Base-by-base conservation (phyloP, 306 rosid species). In the Boehmeria nivea region DNA sequence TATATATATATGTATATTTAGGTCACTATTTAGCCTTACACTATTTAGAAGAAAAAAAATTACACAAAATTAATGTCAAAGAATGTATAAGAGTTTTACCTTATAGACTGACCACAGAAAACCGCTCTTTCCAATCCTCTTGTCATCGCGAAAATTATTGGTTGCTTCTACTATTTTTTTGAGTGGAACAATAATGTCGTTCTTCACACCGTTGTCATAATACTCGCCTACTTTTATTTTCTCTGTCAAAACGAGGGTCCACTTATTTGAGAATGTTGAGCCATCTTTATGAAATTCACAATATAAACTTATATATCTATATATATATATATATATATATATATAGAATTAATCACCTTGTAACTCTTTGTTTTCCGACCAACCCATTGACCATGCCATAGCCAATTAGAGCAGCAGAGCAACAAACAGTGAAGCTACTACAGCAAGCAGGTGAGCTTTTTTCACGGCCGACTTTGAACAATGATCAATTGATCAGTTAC, bases 331-430 rank as follows among this genome's bases (percentile, higher is more conserved):
- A 15, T 24, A 6, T 11, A 7, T 12, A 14, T 45, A 12, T 45
- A 44, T 57, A 14, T 14, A 13, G n/a, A n/a, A n/a, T n/a, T n/a
- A n/a, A n/a, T n/a, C 21, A 61, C 67, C 36, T 20, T 6, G 15
- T 12, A 50, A 38, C 24, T 61, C 56, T 34, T 50, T 24, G 22
- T 12, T 6, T 13, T 55, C 20, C 4, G 44, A 21, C 59, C 47
- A 54, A 1, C 39, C 28, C 40, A 44, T 39, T 14, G 13, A 2
- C 70, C 63, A 54, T 3, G 56, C 49, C 8, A 55, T 21, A 54
- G 55, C 28, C 44, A 65, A 34, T 16, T 54, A 16, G 3, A 65
- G 63, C 39, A 65, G 63, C 42, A 45, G 8, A 33, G 20, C 40
- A 34, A 33, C 1, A 8, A 31, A 6, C 24, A 34, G 0, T 22